Percentiles rank a stretch among this genome's conserved stretches.
These are phyloP conservation scores for barley (Hordeum vulgare) DNA, from an alignment of 176 grass and related monocot species.

Conservation along the genomic window DNA sequence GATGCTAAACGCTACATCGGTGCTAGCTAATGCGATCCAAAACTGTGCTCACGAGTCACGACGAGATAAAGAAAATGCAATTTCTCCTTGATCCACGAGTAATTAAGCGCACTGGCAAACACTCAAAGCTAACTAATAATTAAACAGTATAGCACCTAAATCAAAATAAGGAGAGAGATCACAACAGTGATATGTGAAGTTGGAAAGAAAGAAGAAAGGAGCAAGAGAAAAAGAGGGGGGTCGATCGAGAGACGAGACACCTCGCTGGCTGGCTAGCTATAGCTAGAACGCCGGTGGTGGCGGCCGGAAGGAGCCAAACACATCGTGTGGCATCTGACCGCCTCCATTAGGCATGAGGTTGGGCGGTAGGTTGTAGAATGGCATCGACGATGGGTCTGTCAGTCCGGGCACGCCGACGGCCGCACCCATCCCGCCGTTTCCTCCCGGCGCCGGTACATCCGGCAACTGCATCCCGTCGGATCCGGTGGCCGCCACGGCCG, in stretches of 20 bases:
- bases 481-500: not conserved
- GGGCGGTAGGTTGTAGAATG: slow-evolving; percentile 60
- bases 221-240: not conserved
- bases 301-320: slow-evolving; percentile 48
- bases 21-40: not conserved
- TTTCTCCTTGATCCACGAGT: not conserved
- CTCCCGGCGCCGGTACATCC: slow-evolving; percentile 22
- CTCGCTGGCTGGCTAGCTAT: slow-evolving; percentile 5
- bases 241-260: not conserved
- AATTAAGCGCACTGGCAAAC: not conserved
- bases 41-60: not conserved
- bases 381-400: slow-evolving; percentile 37
- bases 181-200: not conserved
- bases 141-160: slow-evolving; percentile 8
- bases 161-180: not conserved
- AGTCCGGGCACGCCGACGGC: not conserved
- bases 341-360: slow-evolving; percentile 62
- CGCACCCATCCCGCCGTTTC: slow-evolving; percentile 4
- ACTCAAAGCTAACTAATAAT: slow-evolving; percentile 20
- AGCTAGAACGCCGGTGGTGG: slow-evolving; percentile 46
- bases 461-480: slow-evolving; percentile 19
- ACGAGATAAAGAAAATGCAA: not conserved
- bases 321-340: slow-evolving; percentile 51
- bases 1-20: too few species aligned
- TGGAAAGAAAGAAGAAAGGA: not conserved